Conservation (phyloP, 805 yeast genomes). For the Candida methanosorbosa region DNA sequence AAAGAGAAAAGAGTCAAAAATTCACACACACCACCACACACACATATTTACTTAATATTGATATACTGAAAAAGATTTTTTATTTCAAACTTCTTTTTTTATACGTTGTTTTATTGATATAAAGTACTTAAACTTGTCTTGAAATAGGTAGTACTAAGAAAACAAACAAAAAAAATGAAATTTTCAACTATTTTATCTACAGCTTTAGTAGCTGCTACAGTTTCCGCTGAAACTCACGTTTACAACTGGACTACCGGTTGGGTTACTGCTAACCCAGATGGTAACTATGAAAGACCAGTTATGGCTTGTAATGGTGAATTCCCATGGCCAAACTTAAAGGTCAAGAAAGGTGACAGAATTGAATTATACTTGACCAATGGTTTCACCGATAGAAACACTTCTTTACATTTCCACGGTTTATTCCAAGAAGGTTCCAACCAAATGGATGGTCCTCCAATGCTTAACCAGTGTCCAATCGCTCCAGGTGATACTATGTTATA, state of each 20-base stretch:
- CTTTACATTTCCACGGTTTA: conserved; percentile 91
- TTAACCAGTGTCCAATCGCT: conserved; percentile 89
- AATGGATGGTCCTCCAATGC: conserved; percentile 89
- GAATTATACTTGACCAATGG: conserved; percentile 69
- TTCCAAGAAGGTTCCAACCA: conserved; percentile 67
- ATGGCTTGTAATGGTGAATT: conserved; percentile 45
- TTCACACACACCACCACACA: background rate
- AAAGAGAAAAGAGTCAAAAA: background rate
- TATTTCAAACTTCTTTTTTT: background rate
- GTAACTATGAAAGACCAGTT: conserved; percentile 32
- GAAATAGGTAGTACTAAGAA: no score
- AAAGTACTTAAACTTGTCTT: no score
- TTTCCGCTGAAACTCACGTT: conserved; percentile 42
- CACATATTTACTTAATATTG: background rate
- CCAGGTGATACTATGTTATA: conserved; percentile 64
- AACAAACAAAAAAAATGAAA: conserved; percentile 6
- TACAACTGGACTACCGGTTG: conserved; percentile 60
- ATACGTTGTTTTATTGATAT: background rate
- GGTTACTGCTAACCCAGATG: conserved; percentile 57
- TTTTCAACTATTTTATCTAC: conserved; percentile 7
- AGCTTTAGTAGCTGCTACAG: conserved; percentile 11
- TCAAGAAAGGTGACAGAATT: conserved; percentile 73
- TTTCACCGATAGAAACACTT: conserved; percentile 56
- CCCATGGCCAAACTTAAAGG: conserved; percentile 85
- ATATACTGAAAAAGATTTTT: no score